Evolutionary conservation across 1,139 yeast genomes (phyloP).

Genomic region (Sugiyamaella pinicola): DNA sequence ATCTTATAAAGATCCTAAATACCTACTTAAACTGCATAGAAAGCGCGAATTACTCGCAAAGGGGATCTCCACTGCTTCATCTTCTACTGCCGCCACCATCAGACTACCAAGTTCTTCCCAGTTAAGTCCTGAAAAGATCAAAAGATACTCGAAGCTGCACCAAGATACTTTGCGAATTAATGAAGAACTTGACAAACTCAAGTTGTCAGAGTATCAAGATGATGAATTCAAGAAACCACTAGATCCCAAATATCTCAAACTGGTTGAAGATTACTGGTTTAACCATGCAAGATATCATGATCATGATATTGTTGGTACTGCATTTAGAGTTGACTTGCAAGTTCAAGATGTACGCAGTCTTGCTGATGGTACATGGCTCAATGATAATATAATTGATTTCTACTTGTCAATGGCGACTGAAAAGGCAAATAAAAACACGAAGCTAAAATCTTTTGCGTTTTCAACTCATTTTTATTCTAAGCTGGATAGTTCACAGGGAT

Average conservation of each 20-base stretch:
- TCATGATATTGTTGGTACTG: constrained; percentile 46
- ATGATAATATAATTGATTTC: constrained; percentile 87
- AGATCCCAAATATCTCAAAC: constrained; percentile 21
- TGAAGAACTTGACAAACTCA: constrained; percentile 28
- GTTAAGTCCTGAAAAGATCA: constrained; percentile 24
- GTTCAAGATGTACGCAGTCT: constrained; percentile 72
- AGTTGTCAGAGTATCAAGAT: constrained; percentile 14
- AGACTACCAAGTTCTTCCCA: constrained; percentile 17
- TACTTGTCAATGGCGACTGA: constrained; percentile 64
- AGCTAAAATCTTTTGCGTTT: constrained; percentile 59
- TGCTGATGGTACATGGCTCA: constrained; percentile 76
- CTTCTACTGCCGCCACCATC: constrained; percentile 11
- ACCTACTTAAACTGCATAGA: constrained; percentile 10
- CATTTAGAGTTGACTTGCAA: constrained; percentile 59
- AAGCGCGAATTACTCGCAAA: constrained; percentile 11
- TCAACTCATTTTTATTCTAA: constrained; percentile 87
- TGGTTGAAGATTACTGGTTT: constrained; percentile 21
- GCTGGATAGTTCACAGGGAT: constrained; percentile 64
- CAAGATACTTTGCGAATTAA: constrained; percentile 26
- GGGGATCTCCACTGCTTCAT: constrained; percentile 6
- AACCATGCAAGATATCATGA: constrained; percentile 27
- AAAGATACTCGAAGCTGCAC: constrained; percentile 20
- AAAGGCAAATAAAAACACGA: constrained; percentile 39
- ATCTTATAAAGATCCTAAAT: constrained; percentile 16
- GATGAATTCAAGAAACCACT: constrained; percentile 26